Percentiles rank a stretch among this genome's conserved stretches.
Conservation (phyloP, 805 yeast genomes). For the Diddensiella santjacobensis region DNA sequence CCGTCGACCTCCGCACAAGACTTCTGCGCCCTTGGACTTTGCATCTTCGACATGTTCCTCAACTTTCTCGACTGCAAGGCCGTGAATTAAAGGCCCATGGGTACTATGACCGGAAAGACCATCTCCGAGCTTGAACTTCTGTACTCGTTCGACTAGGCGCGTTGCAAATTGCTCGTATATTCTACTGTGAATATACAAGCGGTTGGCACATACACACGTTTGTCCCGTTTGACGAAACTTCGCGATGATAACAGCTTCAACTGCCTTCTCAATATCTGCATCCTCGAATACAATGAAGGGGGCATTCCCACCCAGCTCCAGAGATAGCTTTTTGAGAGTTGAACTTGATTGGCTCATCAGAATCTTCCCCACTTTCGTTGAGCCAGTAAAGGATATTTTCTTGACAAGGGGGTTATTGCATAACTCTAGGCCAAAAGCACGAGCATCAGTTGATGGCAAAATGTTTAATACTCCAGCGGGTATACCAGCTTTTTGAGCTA, state of each 20-base stretch:
- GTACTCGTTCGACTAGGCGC: conserved; percentile 44
- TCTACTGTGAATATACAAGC: conserved; percentile 60
- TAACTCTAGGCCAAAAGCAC: conserved; percentile 24
- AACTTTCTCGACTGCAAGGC: conserved; percentile 58
- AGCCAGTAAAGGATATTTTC: conserved; percentile 75
- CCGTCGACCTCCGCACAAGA: conserved; percentile 57
- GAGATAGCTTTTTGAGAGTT: conserved; percentile 63
- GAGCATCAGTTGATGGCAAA: conserved; percentile 41
- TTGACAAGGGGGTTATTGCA: conserved; percentile 54
- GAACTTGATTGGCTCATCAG: conserved; percentile 57
- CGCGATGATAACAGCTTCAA: conserved; percentile 59
- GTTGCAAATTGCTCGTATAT: conserved; percentile 60
- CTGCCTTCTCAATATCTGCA: conserved; percentile 63
- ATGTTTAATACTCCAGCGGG: conserved; percentile 69
- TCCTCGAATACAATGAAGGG: conserved; percentile 74
- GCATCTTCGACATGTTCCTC: conserved; percentile 64
- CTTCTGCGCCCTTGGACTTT: conserved; percentile 56
- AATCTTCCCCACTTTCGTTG: conserved; percentile 67
- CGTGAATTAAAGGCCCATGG: conserved; percentile 74
- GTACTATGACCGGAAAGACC: conserved; percentile 56
- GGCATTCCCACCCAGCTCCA: conserved; percentile 81
- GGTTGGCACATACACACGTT: conserved; percentile 77
- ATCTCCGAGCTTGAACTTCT: conserved; percentile 52
- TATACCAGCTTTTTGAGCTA: conserved; percentile 63
- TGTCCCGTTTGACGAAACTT: conserved; percentile 79